Evolutionary conservation across 2,329 filamentous ascomycete genomes (phyloP).

Genomic region (Annulohypoxylon truncatum): DNA sequence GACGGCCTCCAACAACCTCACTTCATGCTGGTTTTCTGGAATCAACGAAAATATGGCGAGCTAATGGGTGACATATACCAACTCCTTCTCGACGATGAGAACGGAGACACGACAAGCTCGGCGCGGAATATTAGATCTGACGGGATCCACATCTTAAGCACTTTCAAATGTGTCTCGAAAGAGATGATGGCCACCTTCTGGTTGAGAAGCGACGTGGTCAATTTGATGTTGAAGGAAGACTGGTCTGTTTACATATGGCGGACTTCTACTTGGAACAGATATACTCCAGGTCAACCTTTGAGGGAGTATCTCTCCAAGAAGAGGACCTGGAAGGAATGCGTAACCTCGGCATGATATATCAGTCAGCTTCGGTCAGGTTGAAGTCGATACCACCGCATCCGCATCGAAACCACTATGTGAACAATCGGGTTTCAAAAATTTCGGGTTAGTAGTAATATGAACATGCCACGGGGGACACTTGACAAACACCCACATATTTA

Average conservation of each 20-base stretch:
- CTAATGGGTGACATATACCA: slow-evolving; percentile 8
- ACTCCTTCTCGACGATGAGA: slow-evolving; percentile 30
- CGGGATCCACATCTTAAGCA: slow-evolving; percentile 26
- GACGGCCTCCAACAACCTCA: slow-evolving; percentile 7
- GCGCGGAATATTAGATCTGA: slow-evolving; percentile 23
- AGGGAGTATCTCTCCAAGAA: background rate
- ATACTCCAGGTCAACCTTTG: slow-evolving; percentile 15
- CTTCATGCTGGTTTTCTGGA: slow-evolving; percentile 37
- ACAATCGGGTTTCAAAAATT: background rate
- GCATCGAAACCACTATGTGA: background rate
- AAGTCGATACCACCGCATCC: background rate
- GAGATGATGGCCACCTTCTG: slow-evolving; percentile 32
- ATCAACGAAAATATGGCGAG: slow-evolving; percentile 20
- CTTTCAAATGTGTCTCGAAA: slow-evolving; percentile 18
- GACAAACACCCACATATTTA: background rate
- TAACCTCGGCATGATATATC: slow-evolving; percentile 13
- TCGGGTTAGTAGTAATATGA: background rate
- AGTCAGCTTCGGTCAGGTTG: background rate
- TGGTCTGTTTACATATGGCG: slow-evolving; percentile 37
- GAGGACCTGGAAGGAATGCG: slow-evolving; percentile 26
- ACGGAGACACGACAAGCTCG: slow-evolving; percentile 12
- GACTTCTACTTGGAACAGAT: slow-evolving; percentile 24
- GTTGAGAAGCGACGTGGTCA: slow-evolving; percentile 34
- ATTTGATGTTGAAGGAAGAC: slow-evolving; percentile 28
- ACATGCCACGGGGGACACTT: background rate